Percentiles rank a stretch among this genome's conserved stretches.
Conservation (phyloP, 164 flowering plant genomes). For the Vitis riparia region DNA sequence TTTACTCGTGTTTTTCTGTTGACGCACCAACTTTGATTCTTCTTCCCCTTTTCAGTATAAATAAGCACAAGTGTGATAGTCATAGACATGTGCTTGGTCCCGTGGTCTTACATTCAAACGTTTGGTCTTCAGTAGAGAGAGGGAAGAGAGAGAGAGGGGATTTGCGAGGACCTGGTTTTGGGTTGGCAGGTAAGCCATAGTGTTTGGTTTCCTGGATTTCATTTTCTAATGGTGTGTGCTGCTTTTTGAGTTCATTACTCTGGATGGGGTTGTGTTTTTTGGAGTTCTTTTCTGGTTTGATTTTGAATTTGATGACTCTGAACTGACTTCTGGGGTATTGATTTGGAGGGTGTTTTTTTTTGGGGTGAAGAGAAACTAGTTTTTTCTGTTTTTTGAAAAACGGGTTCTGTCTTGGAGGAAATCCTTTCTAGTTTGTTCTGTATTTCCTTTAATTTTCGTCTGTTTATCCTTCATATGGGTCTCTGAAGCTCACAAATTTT, state of each 20-base stretch:
- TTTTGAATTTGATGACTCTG: too few species aligned
- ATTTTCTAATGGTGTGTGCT: neutral
- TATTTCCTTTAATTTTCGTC: too few species aligned
- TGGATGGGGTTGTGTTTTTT: neutral
- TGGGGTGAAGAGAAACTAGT: too few species aligned
- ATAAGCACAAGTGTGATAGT: neutral
- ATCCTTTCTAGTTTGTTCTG: too few species aligned
- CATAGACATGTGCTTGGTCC: neutral
- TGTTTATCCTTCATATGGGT: too few species aligned
- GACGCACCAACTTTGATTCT: slow-evolving; percentile 13
- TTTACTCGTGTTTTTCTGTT: neutral
- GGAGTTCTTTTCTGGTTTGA: neutral
- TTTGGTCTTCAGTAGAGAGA: too few species aligned
- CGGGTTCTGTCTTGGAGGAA: too few species aligned
- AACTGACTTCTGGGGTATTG: too few species aligned
- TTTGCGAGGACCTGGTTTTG: neutral
- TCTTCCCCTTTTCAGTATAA: neutral
- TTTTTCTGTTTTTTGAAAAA: too few species aligned
- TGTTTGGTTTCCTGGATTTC: neutral
- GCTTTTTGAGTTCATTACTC: neutral
- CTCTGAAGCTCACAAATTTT: neutral
- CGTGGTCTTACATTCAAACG: too few species aligned
- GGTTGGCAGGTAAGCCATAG: neutral
- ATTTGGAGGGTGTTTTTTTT: too few species aligned
- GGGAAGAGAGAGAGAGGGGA: neutral